Evolutionary conservation across 2,329 filamentous ascomycete genomes (phyloP).

Genomic region (Neurospora crassa): DNA sequence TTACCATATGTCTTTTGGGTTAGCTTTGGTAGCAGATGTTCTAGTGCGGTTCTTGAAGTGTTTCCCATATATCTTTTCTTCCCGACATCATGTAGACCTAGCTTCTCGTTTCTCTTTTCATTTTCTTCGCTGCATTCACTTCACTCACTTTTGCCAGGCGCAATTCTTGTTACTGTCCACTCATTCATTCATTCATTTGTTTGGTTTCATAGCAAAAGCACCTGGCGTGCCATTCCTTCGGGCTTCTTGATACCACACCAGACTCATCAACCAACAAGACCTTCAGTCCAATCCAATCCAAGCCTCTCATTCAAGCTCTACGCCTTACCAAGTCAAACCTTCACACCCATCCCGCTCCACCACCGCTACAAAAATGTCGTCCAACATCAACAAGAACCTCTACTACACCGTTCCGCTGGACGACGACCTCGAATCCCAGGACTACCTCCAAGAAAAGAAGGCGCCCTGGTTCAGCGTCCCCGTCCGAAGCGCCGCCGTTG

Average conservation of each 20-base stretch:
- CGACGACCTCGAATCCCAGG: constrained; percentile 22
- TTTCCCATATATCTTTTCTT: neutral
- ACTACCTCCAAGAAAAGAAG: constrained; percentile 16
- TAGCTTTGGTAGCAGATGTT: neutral
- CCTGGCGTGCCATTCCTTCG: neutral
- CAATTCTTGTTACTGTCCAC: neutral
- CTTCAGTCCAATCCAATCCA: neutral
- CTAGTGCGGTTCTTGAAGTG: neutral
- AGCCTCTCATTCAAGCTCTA: neutral
- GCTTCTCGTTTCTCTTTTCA: neutral
- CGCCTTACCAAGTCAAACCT: neutral
- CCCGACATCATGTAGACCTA: neutral
- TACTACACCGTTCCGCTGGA: constrained; percentile 28
- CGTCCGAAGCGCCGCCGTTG: neutral
- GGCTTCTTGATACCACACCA: neutral
- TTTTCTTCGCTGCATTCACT: neutral
- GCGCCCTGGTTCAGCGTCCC: neutral
- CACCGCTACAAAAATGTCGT: neutral
- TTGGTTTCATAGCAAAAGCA: neutral
- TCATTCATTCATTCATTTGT: neutral
- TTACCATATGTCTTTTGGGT: neutral
- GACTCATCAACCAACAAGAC: neutral
- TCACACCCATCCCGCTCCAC: neutral
- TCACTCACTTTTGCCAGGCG: neutral
- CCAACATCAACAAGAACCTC: constrained; percentile 16